These are phyloP conservation scores for Ustilago trichophora DNA, from an alignment of 1,284 basidiomycete species.

Conservation along the genomic window DNA sequence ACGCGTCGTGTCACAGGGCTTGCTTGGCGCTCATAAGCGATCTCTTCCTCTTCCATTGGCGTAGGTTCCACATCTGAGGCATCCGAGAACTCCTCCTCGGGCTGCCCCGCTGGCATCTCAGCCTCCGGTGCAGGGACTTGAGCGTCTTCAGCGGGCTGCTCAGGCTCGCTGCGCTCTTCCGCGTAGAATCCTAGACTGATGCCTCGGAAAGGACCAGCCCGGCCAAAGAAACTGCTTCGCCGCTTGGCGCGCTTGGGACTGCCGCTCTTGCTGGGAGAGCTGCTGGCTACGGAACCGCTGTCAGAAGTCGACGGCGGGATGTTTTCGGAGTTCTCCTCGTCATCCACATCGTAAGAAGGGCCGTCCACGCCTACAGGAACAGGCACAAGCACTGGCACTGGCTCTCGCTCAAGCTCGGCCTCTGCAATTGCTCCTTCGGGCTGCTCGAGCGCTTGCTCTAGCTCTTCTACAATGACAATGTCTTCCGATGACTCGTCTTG, in stretches of 20 bases:
- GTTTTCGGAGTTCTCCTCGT: conserved; percentile 29
- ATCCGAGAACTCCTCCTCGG: conserved; percentile 14
- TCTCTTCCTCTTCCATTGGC: conserved; percentile 21
- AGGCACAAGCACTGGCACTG: no score
- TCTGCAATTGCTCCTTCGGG: no score
- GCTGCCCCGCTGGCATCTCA: no score
- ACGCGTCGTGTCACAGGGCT: conserved; percentile 7
- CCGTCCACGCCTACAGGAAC: neutral
- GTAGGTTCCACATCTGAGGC: conserved; percentile 18
- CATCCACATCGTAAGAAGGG: neutral
- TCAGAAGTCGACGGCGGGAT: conserved; percentile 2
- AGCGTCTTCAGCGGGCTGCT: neutral
- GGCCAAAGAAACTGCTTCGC: conserved; percentile 52
- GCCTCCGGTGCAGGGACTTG: neutral
- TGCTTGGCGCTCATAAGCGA: neutral
- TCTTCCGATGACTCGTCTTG: conserved; percentile 25
- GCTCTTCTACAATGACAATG: conserved; percentile 38
- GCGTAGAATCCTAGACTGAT: conserved; percentile 50
- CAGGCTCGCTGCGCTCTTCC: conserved; percentile 34
- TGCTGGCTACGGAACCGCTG: conserved; percentile 1
- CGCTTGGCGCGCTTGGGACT: conserved; percentile 47
- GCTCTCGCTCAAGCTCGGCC: no score
- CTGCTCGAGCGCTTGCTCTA: no score
- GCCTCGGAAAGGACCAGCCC: conserved; percentile 40
- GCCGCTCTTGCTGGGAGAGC: conserved; percentile 24